Conservation (phyloP, 2,329 filamentous ascomycete species). For the Colletotrichum siamense region DNA sequence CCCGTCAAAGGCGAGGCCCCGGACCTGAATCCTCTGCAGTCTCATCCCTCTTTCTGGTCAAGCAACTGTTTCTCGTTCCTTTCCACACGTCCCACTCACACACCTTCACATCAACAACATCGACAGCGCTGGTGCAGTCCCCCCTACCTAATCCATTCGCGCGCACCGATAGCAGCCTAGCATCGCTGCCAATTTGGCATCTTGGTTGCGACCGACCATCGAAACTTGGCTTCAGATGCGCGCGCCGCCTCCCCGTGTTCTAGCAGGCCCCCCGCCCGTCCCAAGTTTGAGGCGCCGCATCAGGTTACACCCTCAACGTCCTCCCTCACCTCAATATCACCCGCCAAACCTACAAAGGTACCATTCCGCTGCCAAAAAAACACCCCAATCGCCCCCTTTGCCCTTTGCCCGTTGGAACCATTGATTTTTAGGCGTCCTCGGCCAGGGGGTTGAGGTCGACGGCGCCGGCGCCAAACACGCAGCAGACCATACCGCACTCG, state of each 20-base stretch:
- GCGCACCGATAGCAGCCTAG: not conserved
- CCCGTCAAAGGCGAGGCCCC: not conserved
- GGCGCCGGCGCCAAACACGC: not conserved
- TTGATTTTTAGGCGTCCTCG: not conserved
- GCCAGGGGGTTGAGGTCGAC: not conserved
- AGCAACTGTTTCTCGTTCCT: not conserved
- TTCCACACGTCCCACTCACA: slow-evolving; percentile 2
- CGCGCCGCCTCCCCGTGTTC: not conserved
- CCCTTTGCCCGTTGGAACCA: slow-evolving; percentile 4
- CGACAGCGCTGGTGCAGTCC: not conserved
- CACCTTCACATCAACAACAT: not conserved
- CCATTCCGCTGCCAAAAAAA: not conserved
- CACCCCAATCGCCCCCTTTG: not conserved
- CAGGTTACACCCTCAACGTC: slow-evolving; percentile 2
- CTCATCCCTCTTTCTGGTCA: not conserved
- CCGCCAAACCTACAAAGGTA: not conserved
- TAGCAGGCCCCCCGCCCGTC: not conserved
- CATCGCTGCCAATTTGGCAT: not conserved
- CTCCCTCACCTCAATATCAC: not conserved
- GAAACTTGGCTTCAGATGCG: not conserved
- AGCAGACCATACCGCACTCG: not conserved
- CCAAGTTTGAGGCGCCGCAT: not conserved
- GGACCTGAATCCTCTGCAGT: not conserved
- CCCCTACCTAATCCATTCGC: not conserved
- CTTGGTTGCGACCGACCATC: not conserved